A percentile compares a stretch with the other conserved stretches of the same genome.
Conservation (phyloP, 2,329 filamentous ascomycete genomes). For the Epichloe sylvatica region DNA sequence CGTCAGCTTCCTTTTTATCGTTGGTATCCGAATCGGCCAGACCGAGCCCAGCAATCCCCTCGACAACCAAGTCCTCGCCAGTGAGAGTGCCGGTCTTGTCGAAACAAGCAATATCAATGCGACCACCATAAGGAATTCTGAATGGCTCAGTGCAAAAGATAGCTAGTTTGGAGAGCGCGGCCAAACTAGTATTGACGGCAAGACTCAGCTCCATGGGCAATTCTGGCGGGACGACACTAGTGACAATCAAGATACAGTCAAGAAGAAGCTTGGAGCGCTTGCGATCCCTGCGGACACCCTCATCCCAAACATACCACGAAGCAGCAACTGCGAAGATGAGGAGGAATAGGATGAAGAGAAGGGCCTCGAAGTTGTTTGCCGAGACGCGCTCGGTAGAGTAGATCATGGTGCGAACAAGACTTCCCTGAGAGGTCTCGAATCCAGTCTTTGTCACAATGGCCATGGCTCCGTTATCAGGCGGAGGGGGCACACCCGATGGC, state of each 20-base stretch:
- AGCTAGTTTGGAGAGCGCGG: constrained; percentile 83
- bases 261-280: constrained; percentile 95
- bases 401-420: constrained; percentile 96
- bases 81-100: constrained; percentile 97
- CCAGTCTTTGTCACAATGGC: constrained; percentile 94
- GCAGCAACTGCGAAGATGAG: constrained; percentile 92
- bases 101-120: constrained; percentile 92
- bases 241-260: constrained; percentile 94
- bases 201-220: constrained; percentile 95
- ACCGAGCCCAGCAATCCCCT: constrained; percentile 83
- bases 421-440: constrained; percentile 96
- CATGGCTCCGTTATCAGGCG: constrained; percentile 87
- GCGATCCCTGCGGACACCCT: constrained; percentile 85
- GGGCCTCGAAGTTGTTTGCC: constrained; percentile 90
- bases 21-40: constrained; percentile 54
- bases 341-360: constrained; percentile 96
- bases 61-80: constrained; percentile 90
- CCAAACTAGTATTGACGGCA: constrained; percentile 93
- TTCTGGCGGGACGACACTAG: constrained; percentile 95
- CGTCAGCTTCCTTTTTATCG: constrained; percentile 56
- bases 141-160: constrained; percentile 99
- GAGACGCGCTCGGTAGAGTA: constrained; percentile 97
- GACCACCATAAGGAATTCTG: constrained; percentile 89
- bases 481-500: constrained; percentile 62
- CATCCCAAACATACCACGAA: constrained; percentile 98